Evolutionary conservation across 352 stramenopile species (phyloP).

Genomic region (Aphanomyces euteiches): DNA sequence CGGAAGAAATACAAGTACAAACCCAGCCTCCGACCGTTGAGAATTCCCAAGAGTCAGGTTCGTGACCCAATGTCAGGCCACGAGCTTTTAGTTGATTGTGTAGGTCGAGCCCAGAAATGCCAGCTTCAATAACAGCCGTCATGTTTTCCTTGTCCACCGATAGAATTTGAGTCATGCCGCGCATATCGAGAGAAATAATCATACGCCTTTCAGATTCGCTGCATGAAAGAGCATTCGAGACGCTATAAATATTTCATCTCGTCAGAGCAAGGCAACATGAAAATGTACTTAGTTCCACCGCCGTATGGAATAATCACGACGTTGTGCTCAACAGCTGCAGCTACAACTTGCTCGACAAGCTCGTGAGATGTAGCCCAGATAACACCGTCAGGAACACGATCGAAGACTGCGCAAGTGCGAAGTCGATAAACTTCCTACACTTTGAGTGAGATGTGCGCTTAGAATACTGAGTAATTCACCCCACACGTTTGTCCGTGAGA

Average conservation of each 20-base stretch:
- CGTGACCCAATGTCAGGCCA: conserved; percentile 89
- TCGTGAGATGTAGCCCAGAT: conserved; percentile 81
- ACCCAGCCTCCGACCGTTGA: conserved; percentile 89
- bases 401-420: conserved; percentile 42
- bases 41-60: conserved; percentile 93
- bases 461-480: background rate
- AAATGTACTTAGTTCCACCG: conserved; percentile 89
- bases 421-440: conserved; percentile 52
- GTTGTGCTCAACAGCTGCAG: conserved; percentile 51
- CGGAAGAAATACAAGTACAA: background rate
- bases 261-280: conserved; percentile 28
- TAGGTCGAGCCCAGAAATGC: conserved; percentile 87
- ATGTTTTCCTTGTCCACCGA: conserved; percentile 83
- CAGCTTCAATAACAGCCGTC: conserved; percentile 79
- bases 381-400: conserved; percentile 87
- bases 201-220: conserved; percentile 65
- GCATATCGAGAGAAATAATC: conserved; percentile 94
- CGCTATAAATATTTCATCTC: conserved; percentile 30
- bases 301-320: conserved; percentile 93
- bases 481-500: conserved; percentile 70
- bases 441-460: background rate
- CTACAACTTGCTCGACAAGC: conserved; percentile 82
- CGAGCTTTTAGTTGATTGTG: conserved; percentile 78
- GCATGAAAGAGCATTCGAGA: conserved; percentile 63
- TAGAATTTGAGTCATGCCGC: conserved; percentile 76